Evolutionary conservation across 164 flowering plant species (phyloP), one percentile per base, ranked within the genome.

Genomic region (Magnolia changhungtana): DNA sequence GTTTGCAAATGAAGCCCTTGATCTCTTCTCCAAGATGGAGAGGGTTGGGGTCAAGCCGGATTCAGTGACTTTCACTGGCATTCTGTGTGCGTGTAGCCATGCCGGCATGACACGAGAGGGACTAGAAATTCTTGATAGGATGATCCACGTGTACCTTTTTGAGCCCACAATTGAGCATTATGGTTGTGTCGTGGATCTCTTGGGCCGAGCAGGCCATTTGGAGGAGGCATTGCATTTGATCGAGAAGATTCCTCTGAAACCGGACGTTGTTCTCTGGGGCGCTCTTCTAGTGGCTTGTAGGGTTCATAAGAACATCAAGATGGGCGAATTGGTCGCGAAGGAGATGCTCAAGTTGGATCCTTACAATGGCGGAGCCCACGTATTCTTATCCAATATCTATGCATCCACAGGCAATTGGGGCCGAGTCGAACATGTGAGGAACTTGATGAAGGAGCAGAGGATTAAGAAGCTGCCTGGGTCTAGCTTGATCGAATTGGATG

Each of bases 291-390:
- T 82, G 65, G 81, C 84, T 14, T 82, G 81, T 59, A 73, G 77
- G 27, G 76, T 77, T 72, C 76, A 74, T 50, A 76, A 76, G 52
- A 81, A 78, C 73, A 73, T 76, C 1, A 64, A 73, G 61, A 78
- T 81, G 74, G 84, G 84, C 16, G 77, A 81, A 70, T 37, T 76
- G 81, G 84, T 76, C 9, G 84, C 84, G 7, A 73, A 74, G 61
- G 79, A 78, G 74, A 81, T 78, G 69, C 81, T 81, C 63, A 79
- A 77, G 50, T 67, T 82, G 45, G 84, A 82, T 61, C 81, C 73
- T 8, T 49, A 67, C 71, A 79, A 79, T 77, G 78, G 81, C 19
- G 84, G 81, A 3, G 84, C 81, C 51, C 81, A 63, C 71, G 84
- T 82, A 65, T 76, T 76, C 78, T 77, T 82, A 59, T 79, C 81